Base-by-base conservation (phyloP, 768 basidiomycete genomes). In the Sutorius australiensis region DNA sequence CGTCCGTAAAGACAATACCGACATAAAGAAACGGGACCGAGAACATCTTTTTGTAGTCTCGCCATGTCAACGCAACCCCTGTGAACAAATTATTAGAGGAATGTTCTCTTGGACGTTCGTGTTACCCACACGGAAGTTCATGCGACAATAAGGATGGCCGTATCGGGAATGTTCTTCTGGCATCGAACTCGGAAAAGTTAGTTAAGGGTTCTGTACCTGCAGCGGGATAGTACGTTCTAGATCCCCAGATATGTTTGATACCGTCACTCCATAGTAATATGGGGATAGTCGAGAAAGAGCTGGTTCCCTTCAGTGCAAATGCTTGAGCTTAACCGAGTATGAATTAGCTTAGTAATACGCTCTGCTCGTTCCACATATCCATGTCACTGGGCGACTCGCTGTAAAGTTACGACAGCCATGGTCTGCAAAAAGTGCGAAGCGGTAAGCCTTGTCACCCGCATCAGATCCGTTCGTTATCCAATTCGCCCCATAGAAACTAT, bases 391-490 rank as follows among this genome's bases (percentile, higher is more conserved):
- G 24, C 21, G 37, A 13, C 43, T 40, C 42, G 14, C 57, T 43
- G 41, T 34, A 28, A 47, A 42, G 38, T 50, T 6, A 47, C 62
- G 43, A 58, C 53, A 32, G 43, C 37, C 72, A 92, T 92, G 90
- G 90, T 92, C 58, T 92, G 90, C 76, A 84, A 80, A 72, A 92
- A 89, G 77, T 92, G 90, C 71, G 88, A 90, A 73, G 75, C 79
- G 70, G 89, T 82, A 54, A 38, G 78, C 68, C 9, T 50, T 42
- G 50, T 60, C 50, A 50, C 58, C 57, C 16, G 51, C 46, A 54
- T 60, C 53, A 39, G 56, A 55, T 31, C 17, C 17, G 3, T 12
- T 2, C 8, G 19, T 36, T 5, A 38, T 27, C 41, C 62, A 27
- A 63, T 16, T 1, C 5, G 38, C 4, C 28, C 40, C 12, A 33